Conservation (phyloP, 345 rosid species). For the Erodium maritimum region DNA sequence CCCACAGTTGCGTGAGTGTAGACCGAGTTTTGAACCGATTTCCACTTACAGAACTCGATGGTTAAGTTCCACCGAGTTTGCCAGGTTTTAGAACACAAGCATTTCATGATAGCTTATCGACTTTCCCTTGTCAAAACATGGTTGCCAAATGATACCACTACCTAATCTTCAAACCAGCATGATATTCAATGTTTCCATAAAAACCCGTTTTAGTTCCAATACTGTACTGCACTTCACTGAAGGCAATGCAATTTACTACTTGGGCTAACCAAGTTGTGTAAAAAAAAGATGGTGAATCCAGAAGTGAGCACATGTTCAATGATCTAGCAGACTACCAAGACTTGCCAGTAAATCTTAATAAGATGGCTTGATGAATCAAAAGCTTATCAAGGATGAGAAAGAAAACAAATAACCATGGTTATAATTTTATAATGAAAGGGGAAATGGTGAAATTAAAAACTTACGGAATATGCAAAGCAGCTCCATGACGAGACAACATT, state of each 20-base stretch:
- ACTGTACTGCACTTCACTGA: neutral
- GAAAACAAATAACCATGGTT: neutral
- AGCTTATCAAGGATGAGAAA: neutral
- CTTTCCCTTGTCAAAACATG: too few species aligned
- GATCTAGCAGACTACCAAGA: neutral
- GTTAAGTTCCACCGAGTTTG: too few species aligned
- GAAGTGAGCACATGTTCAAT: neutral
- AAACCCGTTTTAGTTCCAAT: neutral
- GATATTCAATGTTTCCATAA: neutral
- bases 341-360: neutral
- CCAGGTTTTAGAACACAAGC: too few species aligned
- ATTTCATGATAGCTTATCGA: too few species aligned
- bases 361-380: neutral
- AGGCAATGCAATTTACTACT: neutral
- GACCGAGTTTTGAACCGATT: too few species aligned
- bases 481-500: slow-evolving; percentile 54
- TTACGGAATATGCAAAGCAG: slow-evolving; percentile 55
- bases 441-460: slow-evolving; percentile 3
- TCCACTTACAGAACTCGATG: too few species aligned
- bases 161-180: neutral
- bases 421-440: neutral
- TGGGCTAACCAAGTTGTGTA: too few species aligned
- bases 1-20: too few species aligned
- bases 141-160: too few species aligned
- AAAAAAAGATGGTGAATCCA: neutral